Conservation (phyloP, 768 basidiomycete genomes). For the Lenzites betulinus region DNA sequence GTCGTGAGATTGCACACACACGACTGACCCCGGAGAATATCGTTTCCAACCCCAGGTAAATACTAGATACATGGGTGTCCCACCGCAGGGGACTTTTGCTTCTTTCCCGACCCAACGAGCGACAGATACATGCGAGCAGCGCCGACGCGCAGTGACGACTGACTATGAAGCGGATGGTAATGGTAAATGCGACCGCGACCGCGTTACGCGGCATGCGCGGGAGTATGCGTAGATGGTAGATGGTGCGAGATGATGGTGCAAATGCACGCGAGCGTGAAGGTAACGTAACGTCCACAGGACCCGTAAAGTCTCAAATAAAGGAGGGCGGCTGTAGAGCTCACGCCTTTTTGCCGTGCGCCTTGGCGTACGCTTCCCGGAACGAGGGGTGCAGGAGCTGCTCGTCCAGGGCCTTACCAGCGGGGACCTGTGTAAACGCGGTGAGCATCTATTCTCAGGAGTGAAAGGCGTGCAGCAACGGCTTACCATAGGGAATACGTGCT, state of each 20-base stretch:
- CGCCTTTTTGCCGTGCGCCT: slow-evolving; percentile 22
- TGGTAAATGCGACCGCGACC: neutral
- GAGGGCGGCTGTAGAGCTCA: neutral
- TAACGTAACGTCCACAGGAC: neutral
- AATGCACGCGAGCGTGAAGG: neutral
- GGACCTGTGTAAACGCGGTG: slow-evolving; percentile 50
- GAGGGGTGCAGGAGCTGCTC: slow-evolving; percentile 76
- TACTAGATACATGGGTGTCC: slow-evolving; percentile 18
- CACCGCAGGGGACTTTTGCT: slow-evolving; percentile 12
- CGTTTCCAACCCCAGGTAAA: slow-evolving; percentile 1
- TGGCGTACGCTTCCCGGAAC: slow-evolving; percentile 29
- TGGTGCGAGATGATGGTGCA: neutral
- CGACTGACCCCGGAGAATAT: too few species aligned
- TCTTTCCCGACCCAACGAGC: slow-evolving; percentile 12
- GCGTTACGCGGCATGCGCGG: neutral
- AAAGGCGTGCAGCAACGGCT: slow-evolving; percentile 27
- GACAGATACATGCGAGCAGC: slow-evolving; percentile 14
- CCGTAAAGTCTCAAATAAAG: neutral
- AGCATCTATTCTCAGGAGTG: neutral
- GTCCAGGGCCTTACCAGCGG: slow-evolving; percentile 93
- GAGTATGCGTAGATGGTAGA: neutral
- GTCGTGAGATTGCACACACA: too few species aligned
- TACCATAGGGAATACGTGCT: slow-evolving; percentile 93
- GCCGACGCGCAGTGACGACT: neutral
- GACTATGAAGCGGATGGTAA: neutral